Base-by-base conservation (phyloP, 139 green algal genomes). In the Chlorella sorokiniana region DNA sequence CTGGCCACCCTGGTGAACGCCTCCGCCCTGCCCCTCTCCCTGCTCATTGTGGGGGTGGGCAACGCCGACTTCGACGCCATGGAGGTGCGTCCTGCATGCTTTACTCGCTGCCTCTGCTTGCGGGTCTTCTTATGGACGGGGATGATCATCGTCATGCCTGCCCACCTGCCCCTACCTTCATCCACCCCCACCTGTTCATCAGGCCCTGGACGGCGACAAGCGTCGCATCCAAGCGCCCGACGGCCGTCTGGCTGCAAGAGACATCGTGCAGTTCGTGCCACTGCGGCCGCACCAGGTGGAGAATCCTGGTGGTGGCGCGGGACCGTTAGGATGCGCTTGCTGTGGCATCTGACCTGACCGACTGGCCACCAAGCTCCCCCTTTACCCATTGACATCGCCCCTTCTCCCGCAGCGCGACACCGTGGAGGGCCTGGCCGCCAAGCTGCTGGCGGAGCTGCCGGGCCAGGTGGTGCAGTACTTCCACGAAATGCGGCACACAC, bases 21-120 rank as follows among this genome's bases (percentile, higher is more conserved):
- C 31, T 88, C 87, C 5, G n/a, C 4, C 8, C 74, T 91, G 70
- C 89, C 89, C 2, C 69, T 92, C n/a, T 88, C 80, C 72, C 88
- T 92, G 61, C 69, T 92, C 20, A 87, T 92, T 38, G 89, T 92
- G 31, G 89, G 89, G 31, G 86, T 92, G 27, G 89, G 89, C 42
- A 71, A 71, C 10, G 83, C 79, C 11, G 83, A 91, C 68, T 90
- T 92, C 31, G 25, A 35, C 0, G 80, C 81, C 33, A 91, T 89
- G 84, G 84, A 87, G 62, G 76, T 81, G 31, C 9, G 75, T 10
- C 2, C n/a, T n/a, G n/a, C n/a, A n/a, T n/a, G n/a, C 14, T 59
- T 59, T 74, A 40, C 40, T 23, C 38, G 0, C 23, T 56, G 38
- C 38, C 67, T 51, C 31, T 64, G 72, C 31, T 42, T 52, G n/a